Conservation (phyloP, 2,329 filamentous ascomycete genomes). For the Diplodia mutila region DNA sequence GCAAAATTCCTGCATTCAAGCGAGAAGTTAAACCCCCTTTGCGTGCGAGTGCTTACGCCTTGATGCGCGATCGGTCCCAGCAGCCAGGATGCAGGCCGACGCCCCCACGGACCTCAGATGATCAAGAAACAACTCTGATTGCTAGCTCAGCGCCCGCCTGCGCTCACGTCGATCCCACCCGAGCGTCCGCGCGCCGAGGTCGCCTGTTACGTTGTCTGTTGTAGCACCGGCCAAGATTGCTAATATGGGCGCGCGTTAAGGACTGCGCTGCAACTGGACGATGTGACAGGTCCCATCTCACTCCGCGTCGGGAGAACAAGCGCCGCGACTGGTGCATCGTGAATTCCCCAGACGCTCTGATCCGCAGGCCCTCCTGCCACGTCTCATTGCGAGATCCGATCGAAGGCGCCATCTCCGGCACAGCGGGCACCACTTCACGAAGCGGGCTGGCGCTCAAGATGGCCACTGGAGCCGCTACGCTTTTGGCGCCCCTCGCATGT, state of each 20-base stretch:
- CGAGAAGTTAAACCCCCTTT: conserved; percentile 28
- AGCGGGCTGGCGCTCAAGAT: conserved; percentile 15
- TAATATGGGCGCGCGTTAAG: conserved; percentile 22
- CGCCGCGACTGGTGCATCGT: conserved; percentile 12
- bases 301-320: conserved; percentile 11
- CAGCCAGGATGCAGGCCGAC: conserved; percentile 39
- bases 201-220: conserved; percentile 14
- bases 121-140: conserved; percentile 28
- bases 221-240: conserved; percentile 21
- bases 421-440: neutral
- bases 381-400: conserved; percentile 20
- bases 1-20: conserved; percentile 28
- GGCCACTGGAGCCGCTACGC: conserved; percentile 19
- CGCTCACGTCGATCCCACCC: conserved; percentile 15
- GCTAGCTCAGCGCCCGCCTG: conserved; percentile 1
- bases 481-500: conserved; percentile 27
- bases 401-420: conserved; percentile 5
- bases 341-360: conserved; percentile 18
- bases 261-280: conserved; percentile 20
- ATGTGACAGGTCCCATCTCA: conserved; percentile 26
- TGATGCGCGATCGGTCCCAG: conserved; percentile 31
- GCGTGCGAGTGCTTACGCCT: conserved; percentile 27
- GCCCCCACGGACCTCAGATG: conserved; percentile 35
- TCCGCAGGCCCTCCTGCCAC: conserved; percentile 9
- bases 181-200: neutral